Evolutionary conservation across 371 early-diverging fungal species (phyloP).

Genomic region (Mucor ambiguus): DNA sequence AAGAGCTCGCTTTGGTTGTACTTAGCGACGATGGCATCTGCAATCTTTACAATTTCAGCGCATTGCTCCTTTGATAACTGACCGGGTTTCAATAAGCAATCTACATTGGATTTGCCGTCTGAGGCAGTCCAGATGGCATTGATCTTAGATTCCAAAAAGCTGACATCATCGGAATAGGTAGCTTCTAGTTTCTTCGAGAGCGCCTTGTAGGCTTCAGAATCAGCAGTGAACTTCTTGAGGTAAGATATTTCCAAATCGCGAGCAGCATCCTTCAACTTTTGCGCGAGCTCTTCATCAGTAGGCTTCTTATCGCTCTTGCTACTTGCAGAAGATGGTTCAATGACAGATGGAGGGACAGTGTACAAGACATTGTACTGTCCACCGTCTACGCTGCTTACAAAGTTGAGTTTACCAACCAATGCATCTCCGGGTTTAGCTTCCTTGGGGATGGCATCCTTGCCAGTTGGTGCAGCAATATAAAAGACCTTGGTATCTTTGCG

Average conservation of each 20-base stretch:
- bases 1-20: conserved; percentile 65
- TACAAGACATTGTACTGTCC: conserved; percentile 64
- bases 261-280: conserved; percentile 69
- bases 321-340: conserved; percentile 10
- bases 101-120: conserved; percentile 38
- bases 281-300: conserved; percentile 54
- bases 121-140: conserved; percentile 61
- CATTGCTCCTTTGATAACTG: conserved; percentile 44
- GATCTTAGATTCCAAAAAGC: conserved; percentile 61
- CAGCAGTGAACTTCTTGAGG: conserved; percentile 73
- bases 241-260: conserved; percentile 79
- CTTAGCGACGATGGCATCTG: conserved; percentile 58
- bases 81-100: conserved; percentile 22
- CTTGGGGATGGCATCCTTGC: conserved; percentile 59
- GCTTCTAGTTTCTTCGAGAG: conserved; percentile 64
- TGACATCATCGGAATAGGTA: conserved; percentile 49
- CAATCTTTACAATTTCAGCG: conserved; percentile 50
- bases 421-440: conserved; percentile 82
- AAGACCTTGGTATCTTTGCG: conserved; percentile 38
- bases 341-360: conserved; percentile 52
- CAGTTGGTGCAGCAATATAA: conserved; percentile 43
- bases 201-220: conserved; percentile 57
- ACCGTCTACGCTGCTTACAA: conserved; percentile 59
- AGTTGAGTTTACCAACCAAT: conserved; percentile 70
- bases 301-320: conserved; percentile 40